Conservation (phyloP, 202 grass and related monocot genomes). For the Miscanthus sacchariflorus region DNA sequence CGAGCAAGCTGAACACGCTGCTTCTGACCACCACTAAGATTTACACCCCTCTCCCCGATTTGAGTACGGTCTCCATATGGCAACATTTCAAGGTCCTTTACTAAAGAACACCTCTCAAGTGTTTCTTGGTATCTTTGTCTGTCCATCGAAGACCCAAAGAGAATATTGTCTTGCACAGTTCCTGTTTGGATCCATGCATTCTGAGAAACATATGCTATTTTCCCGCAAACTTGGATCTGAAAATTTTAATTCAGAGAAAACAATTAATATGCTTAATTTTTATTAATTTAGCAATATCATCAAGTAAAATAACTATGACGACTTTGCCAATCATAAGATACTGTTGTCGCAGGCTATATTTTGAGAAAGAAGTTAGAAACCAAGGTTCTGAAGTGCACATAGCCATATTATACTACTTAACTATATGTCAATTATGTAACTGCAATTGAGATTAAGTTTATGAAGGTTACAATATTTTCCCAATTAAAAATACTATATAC, state of each 20-base stretch:
- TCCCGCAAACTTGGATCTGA: conserved; percentile 84
- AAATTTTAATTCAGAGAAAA: conserved; percentile 29
- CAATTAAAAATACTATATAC: not conserved
- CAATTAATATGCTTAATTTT: not conserved
- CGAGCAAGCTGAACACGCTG: conserved; percentile 93
- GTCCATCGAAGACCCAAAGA: conserved; percentile 83
- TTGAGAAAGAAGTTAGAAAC: conserved; percentile 13
- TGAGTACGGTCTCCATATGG: conserved; percentile 82
- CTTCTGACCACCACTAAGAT: conserved; percentile 98
- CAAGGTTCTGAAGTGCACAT: not conserved
- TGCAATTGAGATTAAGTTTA: not conserved
- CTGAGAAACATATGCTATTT: conserved; percentile 91
- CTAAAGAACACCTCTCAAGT: conserved; percentile 77
- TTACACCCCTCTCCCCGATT: conserved; percentile 95
- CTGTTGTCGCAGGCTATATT: not conserved
- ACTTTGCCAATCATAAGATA: not conserved
- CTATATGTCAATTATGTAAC: no score
- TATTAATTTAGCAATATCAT: not conserved
- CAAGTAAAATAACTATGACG: conserved; percentile 23
- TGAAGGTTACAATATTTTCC: not conserved
- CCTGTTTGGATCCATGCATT: conserved; percentile 96
- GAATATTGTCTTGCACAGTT: conserved; percentile 87
- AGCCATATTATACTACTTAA: not conserved
- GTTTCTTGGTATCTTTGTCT: conserved; percentile 74
- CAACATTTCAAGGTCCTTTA: conserved; percentile 85